Percentiles rank a stretch among this genome's conserved stretches.
These are phyloP conservation scores for Serendipita vermifera DNA, from an alignment of 768 basidiomycete genomes.

Conservation along the genomic window DNA sequence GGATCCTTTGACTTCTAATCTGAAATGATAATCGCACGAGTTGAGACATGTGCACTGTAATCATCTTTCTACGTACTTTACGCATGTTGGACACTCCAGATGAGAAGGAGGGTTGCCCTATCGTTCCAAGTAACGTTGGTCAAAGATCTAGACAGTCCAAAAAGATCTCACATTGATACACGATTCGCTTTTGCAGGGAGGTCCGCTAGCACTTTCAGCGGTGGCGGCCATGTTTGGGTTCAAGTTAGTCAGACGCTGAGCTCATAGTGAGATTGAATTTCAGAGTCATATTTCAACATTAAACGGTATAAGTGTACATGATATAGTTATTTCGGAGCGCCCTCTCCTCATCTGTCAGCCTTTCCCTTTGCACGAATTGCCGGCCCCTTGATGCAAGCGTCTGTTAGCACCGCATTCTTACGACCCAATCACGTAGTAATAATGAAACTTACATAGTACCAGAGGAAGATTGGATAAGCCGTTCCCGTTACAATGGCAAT, in stretches of 20 bases:
- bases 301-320: neutral
- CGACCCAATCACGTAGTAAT: neutral
- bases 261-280: too few species aligned
- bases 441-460: slow-evolving; percentile 6
- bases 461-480: slow-evolving; percentile 17
- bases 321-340: neutral
- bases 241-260: slow-evolving; percentile 5
- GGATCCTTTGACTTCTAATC: slow-evolving; percentile 69
- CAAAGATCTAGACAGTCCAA: neutral
- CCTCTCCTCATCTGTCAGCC: neutral
- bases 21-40: slow-evolving; percentile 24
- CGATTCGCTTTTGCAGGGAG: slow-evolving; percentile 5
- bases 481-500: slow-evolving; percentile 16
- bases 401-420: too few species aligned
- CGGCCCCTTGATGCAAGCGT: too few species aligned
- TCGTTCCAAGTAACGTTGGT: neutral
- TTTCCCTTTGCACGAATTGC: neutral
- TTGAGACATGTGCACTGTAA: slow-evolving; percentile 14
- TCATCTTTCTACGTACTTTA: slow-evolving; percentile 46
- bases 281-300: neutral
- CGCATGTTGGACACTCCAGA: slow-evolving; percentile 88
- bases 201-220: neutral
- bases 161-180: neutral
- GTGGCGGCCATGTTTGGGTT: slow-evolving; percentile 3
- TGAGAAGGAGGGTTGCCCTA: slow-evolving; percentile 71